Evolutionary conservation across 768 basidiomycete genomes (phyloP).

Genomic region (Russula sp.): DNA sequence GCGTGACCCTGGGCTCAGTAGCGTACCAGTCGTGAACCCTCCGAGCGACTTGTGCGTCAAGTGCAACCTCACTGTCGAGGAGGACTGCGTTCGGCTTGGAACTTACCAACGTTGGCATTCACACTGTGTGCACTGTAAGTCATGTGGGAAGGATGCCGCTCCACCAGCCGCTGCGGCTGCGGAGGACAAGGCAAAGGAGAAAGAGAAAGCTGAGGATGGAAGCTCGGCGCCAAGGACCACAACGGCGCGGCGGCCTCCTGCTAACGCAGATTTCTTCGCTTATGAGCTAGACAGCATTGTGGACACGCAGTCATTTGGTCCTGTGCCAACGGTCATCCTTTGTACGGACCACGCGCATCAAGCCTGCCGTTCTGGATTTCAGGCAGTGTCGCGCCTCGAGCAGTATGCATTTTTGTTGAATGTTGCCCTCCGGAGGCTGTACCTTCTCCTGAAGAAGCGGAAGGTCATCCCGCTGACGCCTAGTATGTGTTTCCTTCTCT

Average conservation of each 20-base stretch:
- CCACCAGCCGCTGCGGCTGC: conserved; percentile 55
- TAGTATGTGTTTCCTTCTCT: conserved; percentile 44
- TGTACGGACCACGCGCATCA: conserved; percentile 75
- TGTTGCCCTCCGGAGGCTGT: conserved; percentile 89
- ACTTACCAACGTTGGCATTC: conserved; percentile 99
- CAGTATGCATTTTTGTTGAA: conserved; percentile 97
- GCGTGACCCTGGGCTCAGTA: conserved; percentile 46
- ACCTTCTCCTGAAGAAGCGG: conserved; percentile 80
- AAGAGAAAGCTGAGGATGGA: conserved; percentile 42
- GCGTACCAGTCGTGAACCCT: conserved; percentile 60
- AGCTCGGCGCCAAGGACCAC: conserved; percentile 57
- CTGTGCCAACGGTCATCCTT: conserved; percentile 67
- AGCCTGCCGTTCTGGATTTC: conserved; percentile 74
- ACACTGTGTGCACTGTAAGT: conserved; percentile 80
- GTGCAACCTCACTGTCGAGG: conserved; percentile 90
- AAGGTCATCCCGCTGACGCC: conserved; percentile 85
- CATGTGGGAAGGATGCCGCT: conserved; percentile 75
- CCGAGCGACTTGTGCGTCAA: conserved; percentile 90
- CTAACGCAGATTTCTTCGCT: conserved; percentile 74
- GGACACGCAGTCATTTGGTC: conserved; percentile 67
- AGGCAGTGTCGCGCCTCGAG: conserved; percentile 89
- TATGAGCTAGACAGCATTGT: conserved; percentile 70
- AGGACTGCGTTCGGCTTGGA: conserved; percentile 92
- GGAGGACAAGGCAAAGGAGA: conserved; percentile 47
- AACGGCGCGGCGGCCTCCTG: conserved; percentile 69